These are phyloP conservation scores for Takashimella tepidaria DNA, from an alignment of 1,284 basidiomycete species.

Conservation along the genomic window DNA sequence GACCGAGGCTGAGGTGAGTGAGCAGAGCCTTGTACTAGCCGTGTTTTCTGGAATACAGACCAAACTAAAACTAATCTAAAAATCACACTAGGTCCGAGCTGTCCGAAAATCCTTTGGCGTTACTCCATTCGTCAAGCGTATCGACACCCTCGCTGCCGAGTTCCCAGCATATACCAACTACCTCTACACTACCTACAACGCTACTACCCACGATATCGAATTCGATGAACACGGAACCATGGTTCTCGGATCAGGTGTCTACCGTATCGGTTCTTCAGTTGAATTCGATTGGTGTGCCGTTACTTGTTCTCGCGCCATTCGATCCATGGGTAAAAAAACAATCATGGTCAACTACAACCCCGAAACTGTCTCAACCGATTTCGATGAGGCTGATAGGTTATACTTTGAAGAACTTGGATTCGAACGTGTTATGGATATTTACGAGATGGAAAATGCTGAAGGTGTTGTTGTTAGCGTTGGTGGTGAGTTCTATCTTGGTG, in stretches of 20 bases:
- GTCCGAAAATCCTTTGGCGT: slow-evolving; percentile 80
- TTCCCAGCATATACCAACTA: slow-evolving; percentile 99
- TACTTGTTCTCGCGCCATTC: slow-evolving; percentile 86
- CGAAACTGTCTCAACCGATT: slow-evolving; percentile 98
- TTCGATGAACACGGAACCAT: slow-evolving; percentile 97
- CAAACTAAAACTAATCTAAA: too few relatives aligned
- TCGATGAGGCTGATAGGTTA: slow-evolving; percentile 95
- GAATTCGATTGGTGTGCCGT: slow-evolving; percentile 99
- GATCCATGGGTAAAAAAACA: slow-evolving; percentile 87
- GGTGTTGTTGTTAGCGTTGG: slow-evolving; percentile 97
- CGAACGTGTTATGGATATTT: slow-evolving; percentile 99
- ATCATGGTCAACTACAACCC: slow-evolving; percentile 99
- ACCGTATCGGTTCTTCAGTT: slow-evolving; percentile 95
- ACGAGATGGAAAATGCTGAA: slow-evolving; percentile 86
- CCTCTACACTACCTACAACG: slow-evolving; percentile 99
- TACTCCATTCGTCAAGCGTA: slow-evolving; percentile 97
- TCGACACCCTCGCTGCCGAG: slow-evolving; percentile 98
- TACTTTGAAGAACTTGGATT: slow-evolving; percentile 99
- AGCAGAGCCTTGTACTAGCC: too few relatives aligned
- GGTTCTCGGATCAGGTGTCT: slow-evolving; percentile 98
- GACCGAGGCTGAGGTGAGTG: slow-evolving; percentile 57
- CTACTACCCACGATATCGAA: slow-evolving; percentile 88
- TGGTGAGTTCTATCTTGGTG: too few relatives aligned
- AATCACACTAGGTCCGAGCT: slow-evolving; percentile 63
- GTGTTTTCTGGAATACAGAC: too few relatives aligned